Evolutionary conservation across 192 early-diverging fungal genomes (phyloP).

Genomic region (Backusella tarrabulga): DNA sequence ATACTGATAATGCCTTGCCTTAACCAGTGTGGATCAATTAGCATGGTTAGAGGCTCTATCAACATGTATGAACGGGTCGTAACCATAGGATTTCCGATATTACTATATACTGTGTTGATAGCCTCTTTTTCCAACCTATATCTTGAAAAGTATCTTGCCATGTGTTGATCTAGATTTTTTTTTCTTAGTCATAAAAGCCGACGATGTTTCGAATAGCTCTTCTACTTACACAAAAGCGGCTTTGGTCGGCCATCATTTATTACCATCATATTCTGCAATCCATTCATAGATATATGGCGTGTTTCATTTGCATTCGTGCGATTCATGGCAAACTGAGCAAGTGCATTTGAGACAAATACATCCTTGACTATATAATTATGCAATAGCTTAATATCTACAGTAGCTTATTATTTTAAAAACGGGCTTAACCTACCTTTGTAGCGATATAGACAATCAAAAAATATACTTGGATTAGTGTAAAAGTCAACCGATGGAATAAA

Average conservation of each 20-base stretch:
- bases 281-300: slow-evolving; percentile 21
- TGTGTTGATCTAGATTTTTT: slow-evolving; percentile 40
- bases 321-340: slow-evolving; percentile 70
- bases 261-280: slow-evolving; percentile 64
- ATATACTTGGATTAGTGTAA: slow-evolving; percentile 51
- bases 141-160: slow-evolving; percentile 57
- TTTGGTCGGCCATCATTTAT: slow-evolving; percentile 52
- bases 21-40: slow-evolving; percentile 63
- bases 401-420: neutral
- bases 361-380: slow-evolving; percentile 56
- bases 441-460: slow-evolving; percentile 72
- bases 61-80: slow-evolving; percentile 80
- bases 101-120: slow-evolving; percentile 74
- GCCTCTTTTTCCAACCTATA: slow-evolving; percentile 67
- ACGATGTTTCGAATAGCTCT: neutral
- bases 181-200: neutral
- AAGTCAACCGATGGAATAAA: slow-evolving; percentile 65
- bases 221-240: slow-evolving; percentile 42
- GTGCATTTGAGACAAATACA: slow-evolving; percentile 57
- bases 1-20: slow-evolving; percentile 65
- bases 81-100: slow-evolving; percentile 76
- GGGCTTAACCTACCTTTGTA: slow-evolving; percentile 49
- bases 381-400: neutral
- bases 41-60: slow-evolving; percentile 63
- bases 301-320: slow-evolving; percentile 32